Conservation (phyloP, 768 basidiomycete genomes). For the Xerocomellus amylosporus region DNA sequence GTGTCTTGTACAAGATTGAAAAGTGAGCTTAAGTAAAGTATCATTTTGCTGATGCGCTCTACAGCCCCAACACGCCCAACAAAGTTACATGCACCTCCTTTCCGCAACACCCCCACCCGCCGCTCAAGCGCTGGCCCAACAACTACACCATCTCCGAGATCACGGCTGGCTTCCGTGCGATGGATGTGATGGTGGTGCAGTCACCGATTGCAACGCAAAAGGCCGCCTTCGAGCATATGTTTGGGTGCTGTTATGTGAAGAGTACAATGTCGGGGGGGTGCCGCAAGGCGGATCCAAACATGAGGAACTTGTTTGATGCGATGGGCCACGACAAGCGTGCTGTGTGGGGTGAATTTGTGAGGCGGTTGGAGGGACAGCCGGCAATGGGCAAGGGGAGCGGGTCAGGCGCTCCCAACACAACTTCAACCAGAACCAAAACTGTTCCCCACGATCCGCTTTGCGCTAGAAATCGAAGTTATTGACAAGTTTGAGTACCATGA, state of each 20-base stretch:
- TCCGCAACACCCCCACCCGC: conserved; percentile 58
- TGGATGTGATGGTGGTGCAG: conserved; percentile 37
- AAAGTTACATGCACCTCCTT: conserved; percentile 30
- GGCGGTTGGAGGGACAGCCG: conserved; percentile 54
- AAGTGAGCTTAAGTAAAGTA: too few relatives aligned
- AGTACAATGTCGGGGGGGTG: conserved; percentile 68
- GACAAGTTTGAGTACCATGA: too few relatives aligned
- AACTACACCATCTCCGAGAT: conserved; percentile 71
- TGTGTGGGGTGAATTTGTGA: conserved; percentile 68
- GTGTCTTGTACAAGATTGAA: too few relatives aligned
- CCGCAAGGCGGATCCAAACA: conserved; percentile 48
- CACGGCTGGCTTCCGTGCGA: conserved; percentile 54
- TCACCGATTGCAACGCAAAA: conserved; percentile 54
- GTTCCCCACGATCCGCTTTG: too few relatives aligned
- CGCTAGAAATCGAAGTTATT: too few relatives aligned
- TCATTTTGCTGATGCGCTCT: conserved; percentile 6
- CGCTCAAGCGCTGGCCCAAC: conserved; percentile 73
- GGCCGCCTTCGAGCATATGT: conserved; percentile 66
- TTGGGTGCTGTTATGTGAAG: conserved; percentile 69
- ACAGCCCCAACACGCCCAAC: conserved; percentile 22
- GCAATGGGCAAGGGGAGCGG: conserved; percentile 29
- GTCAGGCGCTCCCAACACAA: too few relatives aligned
- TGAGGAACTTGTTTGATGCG: conserved; percentile 51
- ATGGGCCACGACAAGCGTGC: conserved; percentile 55
- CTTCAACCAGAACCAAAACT: too few relatives aligned